phyloP scores from a whole-genome alignment of 805 yeast species.

The Barnettozyma salicaria region DNA sequence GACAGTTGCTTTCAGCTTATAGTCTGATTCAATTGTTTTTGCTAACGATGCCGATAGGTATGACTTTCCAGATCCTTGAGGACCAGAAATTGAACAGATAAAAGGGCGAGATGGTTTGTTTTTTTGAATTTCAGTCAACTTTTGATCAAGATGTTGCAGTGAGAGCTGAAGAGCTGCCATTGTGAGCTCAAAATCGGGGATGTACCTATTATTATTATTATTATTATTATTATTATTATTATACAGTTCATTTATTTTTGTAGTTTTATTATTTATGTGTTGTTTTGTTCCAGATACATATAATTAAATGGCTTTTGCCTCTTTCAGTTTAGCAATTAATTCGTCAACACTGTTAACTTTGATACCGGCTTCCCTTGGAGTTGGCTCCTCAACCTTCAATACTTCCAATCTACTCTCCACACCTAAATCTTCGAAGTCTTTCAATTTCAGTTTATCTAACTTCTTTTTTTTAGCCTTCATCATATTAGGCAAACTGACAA shows the following conservation, averaged over 20 bases:
- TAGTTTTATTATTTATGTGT: too few relatives aligned
- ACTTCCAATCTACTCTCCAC: slow-evolving; percentile 58
- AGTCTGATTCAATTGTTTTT: slow-evolving; percentile 27
- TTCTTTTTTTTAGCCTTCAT: slow-evolving; percentile 99
- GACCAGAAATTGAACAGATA: slow-evolving; percentile 36
- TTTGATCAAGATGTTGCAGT: background rate
- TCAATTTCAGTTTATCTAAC: slow-evolving; percentile 55
- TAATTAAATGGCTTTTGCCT: slow-evolving; percentile 29
- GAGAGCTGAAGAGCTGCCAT: slow-evolving; percentile 1
- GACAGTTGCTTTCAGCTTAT: slow-evolving; percentile 33
- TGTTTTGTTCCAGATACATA: too few relatives aligned
- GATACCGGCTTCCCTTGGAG: slow-evolving; percentile 73
- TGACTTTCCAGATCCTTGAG: slow-evolving; percentile 79
- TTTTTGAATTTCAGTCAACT: too few relatives aligned
- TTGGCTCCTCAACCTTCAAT: slow-evolving; percentile 78
- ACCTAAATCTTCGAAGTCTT: slow-evolving; percentile 63
- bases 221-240: background rate
- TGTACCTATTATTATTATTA: too few relatives aligned
- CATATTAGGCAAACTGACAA: slow-evolving; percentile 90
- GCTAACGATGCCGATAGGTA: slow-evolving; percentile 42
- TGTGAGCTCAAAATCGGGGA: too few relatives aligned
- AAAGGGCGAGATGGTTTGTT: too few relatives aligned
- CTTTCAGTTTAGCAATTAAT: slow-evolving; percentile 71
- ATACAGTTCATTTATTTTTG: too few relatives aligned
- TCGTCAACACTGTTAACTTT: slow-evolving; percentile 80